These are phyloP conservation scores for Sclerotinia sclerotiorum DNA, from an alignment of 2,329 filamentous ascomycete species.

Conservation along the genomic window DNA sequence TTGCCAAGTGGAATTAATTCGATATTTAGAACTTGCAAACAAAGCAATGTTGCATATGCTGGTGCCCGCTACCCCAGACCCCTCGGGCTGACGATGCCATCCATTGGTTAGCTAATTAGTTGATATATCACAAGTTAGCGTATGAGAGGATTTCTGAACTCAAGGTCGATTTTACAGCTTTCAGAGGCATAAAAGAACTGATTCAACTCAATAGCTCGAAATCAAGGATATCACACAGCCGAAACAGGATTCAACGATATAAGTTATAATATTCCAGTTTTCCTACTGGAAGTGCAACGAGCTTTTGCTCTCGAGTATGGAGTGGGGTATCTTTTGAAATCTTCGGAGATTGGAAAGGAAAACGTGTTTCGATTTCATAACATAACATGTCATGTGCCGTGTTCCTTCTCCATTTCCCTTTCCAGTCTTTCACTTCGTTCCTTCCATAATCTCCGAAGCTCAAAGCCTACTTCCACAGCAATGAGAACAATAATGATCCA, in stretches of 20 bases:
- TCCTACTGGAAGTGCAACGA: not conserved
- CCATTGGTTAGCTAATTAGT: not conserved
- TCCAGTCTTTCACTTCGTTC: constrained; percentile 27
- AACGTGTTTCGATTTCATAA: no score
- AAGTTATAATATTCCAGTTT: not conserved
- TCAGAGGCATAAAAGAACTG: not conserved
- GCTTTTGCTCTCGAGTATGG: not conserved
- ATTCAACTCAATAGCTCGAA: not conserved
- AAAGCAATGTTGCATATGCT: not conserved
- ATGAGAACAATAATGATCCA: constrained; percentile 97
- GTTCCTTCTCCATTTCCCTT: constrained; percentile 7
- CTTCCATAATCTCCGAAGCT: constrained; percentile 60
- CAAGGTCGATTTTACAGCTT: not conserved
- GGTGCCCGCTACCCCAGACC: not conserved
- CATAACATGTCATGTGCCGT: not conserved
- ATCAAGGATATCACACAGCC: not conserved
- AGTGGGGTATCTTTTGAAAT: constrained; percentile 12
- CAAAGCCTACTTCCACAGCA: constrained; percentile 86
- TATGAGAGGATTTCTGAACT: not conserved
- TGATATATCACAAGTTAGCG: not conserved
- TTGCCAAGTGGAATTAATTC: not conserved
- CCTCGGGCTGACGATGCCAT: not conserved
- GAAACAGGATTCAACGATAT: not conserved
- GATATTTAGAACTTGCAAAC: not conserved
- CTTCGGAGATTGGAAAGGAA: not conserved